Percentiles rank a stretch among this genome's conserved stretches.
Evolutionary conservation across 768 basidiomycete species (phyloP).

Genomic region (Hygrocybe punicea): DNA sequence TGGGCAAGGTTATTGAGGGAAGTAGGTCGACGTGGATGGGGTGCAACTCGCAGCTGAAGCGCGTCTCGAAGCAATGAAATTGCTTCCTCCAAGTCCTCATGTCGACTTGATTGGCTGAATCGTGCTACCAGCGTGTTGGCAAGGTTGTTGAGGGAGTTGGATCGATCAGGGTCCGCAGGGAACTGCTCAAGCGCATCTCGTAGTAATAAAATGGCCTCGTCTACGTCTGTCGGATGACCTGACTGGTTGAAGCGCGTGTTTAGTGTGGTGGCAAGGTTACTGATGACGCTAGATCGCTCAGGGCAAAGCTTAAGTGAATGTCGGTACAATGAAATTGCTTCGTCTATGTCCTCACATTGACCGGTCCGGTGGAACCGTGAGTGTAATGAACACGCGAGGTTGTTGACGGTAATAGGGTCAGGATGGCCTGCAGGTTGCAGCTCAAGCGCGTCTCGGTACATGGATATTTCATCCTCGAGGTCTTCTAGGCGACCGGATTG

Average conservation of each 20-base stretch:
- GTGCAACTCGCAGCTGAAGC: neutral
- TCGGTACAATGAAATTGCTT: too few relatives aligned
- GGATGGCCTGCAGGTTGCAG: too few relatives aligned
- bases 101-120: constrained; percentile 10
- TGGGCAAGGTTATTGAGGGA: neutral
- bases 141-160: constrained; percentile 11
- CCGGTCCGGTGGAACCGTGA: too few relatives aligned
- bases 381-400: too few relatives aligned
- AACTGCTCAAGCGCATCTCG: constrained; percentile 1
- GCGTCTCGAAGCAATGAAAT: constrained; percentile 10
- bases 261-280: too few relatives aligned
- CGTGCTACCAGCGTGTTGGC: constrained; percentile 22
- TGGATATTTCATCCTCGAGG: too few relatives aligned
- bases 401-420: neutral
- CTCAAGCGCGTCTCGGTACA: too few relatives aligned
- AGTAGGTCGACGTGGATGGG: neutral
- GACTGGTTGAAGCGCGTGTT: neutral
- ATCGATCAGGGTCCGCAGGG: constrained; percentile 8
- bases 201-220: constrained; percentile 8
- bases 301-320: too few relatives aligned
- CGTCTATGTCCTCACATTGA: too few relatives aligned
- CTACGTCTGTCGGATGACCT: neutral
- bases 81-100: constrained; percentile 23
- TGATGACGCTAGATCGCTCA: too few relatives aligned
- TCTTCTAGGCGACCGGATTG: too few relatives aligned